phyloP scores from a whole-genome alignment of 345 rosid genomes.

The Tarenaya hassleriana region DNA sequence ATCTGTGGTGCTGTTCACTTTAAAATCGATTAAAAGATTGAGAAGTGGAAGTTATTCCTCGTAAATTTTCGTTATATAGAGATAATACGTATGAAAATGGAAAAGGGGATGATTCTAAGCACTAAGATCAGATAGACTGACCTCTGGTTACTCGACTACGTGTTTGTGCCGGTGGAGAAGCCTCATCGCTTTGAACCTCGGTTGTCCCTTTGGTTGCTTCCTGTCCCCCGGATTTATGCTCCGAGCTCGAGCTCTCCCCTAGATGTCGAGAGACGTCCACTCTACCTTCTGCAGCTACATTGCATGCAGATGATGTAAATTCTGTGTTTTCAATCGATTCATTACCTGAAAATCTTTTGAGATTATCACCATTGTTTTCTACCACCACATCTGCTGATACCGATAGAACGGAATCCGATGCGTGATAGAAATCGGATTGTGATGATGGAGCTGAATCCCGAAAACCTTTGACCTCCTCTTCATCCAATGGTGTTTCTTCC shows the following conservation, averaged over 20 bases:
- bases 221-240: conserved; percentile 32
- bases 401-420: conserved; percentile 20
- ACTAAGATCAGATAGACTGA: conserved; percentile 29
- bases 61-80: not conserved
- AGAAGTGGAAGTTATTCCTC: conserved; percentile 2
- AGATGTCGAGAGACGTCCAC: conserved; percentile 31
- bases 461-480: conserved; percentile 17
- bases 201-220: conserved; percentile 30
- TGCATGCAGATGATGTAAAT: conserved; percentile 20
- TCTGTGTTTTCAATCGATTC: conserved; percentile 28
- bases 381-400: conserved; percentile 19
- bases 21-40: not conserved
- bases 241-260: conserved; percentile 25
- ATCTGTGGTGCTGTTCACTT: not conserved
- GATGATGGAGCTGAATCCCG: conserved; percentile 33
- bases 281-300: conserved; percentile 27
- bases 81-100: conserved; percentile 6
- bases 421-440: conserved; percentile 30
- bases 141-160: conserved; percentile 47
- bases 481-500: conserved; percentile 27
- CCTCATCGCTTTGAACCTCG: conserved; percentile 43
- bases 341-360: conserved; percentile 17
- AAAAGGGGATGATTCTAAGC: not conserved
- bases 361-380: conserved; percentile 25
- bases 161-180: conserved; percentile 31